Conservation (phyloP, 2,329 filamentous ascomycete genomes). For the Pyricularia sp. region DNA sequence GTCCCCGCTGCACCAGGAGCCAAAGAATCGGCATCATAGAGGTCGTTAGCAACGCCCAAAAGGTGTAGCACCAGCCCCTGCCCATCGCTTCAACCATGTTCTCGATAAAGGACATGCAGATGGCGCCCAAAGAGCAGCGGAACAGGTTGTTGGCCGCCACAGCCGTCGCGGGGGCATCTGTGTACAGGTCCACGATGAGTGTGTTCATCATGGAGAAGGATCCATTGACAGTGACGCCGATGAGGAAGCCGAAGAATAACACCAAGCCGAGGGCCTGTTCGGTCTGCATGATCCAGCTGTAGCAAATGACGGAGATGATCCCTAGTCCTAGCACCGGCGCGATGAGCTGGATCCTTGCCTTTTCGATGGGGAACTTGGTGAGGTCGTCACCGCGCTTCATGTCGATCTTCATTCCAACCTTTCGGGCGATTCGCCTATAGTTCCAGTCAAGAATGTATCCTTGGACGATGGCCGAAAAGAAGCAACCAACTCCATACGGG, state of each 20-base stretch:
- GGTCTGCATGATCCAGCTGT: conserved; percentile 36
- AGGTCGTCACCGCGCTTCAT: conserved; percentile 42
- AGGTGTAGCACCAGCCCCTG: conserved; percentile 48
- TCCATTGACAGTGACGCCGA: conserved; percentile 45
- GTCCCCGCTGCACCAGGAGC: conserved; percentile 36
- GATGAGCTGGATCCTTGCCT: conserved; percentile 39
- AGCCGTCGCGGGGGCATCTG: conserved; percentile 45
- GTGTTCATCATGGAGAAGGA: conserved; percentile 52
- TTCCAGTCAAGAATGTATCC: conserved; percentile 53
- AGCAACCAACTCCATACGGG: conserved; percentile 38
- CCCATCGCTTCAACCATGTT: conserved; percentile 44
- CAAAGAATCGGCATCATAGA: conserved; percentile 34
- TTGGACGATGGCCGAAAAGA: conserved; percentile 33
- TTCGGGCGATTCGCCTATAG: conserved; percentile 53
- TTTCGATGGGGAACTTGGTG: conserved; percentile 39
- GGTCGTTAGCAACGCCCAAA: conserved; percentile 38
- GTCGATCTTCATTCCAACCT: conserved; percentile 47
- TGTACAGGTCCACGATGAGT: conserved; percentile 50
- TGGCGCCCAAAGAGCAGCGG: conserved; percentile 47
- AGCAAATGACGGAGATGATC: conserved; percentile 37
- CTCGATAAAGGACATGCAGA: conserved; percentile 44
- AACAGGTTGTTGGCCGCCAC: conserved; percentile 52
- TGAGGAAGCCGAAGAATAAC: conserved; percentile 41
- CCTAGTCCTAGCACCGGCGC: conserved; percentile 42
- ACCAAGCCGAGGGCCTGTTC: conserved; percentile 31